Conservation (phyloP, 495 filamentous ascomycete genomes). For the Talaromyces liani region DNA sequence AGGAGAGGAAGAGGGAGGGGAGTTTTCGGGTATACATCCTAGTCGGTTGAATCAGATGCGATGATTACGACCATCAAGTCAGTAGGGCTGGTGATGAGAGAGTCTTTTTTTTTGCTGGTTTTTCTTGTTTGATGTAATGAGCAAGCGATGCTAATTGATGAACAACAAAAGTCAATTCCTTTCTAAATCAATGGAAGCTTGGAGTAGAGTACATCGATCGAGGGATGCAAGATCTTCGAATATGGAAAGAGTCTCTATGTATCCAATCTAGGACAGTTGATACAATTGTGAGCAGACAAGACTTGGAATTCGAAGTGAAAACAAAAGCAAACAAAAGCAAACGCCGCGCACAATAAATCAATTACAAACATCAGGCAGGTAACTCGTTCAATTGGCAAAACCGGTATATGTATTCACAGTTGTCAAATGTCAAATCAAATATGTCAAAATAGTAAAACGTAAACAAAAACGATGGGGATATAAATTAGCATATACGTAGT, state of each 20-base stretch:
- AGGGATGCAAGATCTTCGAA: background rate
- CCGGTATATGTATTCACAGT: constrained; percentile 1
- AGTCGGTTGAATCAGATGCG: constrained; percentile 47
- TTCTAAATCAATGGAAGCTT: background rate
- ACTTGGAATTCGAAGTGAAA: background rate
- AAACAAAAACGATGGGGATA: constrained; percentile 4
- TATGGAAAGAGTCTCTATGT: background rate
- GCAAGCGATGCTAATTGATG: background rate
- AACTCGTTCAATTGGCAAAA: background rate
- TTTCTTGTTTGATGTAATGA: background rate
- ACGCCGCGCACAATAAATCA: background rate
- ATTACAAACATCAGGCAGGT: background rate
- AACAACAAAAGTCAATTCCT: background rate
- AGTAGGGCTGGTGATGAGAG: too few species aligned
- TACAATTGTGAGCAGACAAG: background rate
- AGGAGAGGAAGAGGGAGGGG: constrained; percentile 18
- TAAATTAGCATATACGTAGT: constrained; percentile 4
- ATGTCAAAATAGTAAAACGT: background rate
- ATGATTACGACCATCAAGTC: too few species aligned
- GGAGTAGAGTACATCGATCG: background rate
- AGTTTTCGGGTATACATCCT: constrained; percentile 47
- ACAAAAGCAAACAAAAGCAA: background rate
- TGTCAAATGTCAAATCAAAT: background rate
- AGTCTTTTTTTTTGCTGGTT: background rate
- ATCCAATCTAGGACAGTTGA: background rate